phyloP scores from a whole-genome alignment of 148 eudicot genomes.

The Polygonum aviculare region DNA sequence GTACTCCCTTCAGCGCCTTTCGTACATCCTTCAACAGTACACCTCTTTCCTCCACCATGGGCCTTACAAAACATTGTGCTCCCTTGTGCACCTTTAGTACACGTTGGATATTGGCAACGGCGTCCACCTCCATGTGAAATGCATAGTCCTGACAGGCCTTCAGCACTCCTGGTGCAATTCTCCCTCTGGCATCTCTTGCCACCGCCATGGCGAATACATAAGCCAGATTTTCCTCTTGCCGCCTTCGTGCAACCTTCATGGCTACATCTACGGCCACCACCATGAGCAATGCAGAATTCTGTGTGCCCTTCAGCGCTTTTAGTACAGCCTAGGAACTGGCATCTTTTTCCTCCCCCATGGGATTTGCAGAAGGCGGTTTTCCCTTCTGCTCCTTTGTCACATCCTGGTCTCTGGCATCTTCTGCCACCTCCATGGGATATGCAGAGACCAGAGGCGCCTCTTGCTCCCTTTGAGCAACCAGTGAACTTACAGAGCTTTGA shows the following conservation, averaged over 20 bases:
- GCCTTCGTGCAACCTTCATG: constrained; percentile 74
- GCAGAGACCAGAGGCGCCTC: constrained; percentile 96
- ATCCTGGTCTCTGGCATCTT: constrained; percentile 82
- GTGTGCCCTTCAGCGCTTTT: constrained; percentile 81
- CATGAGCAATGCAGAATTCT: constrained; percentile 60
- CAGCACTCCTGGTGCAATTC: constrained; percentile 84
- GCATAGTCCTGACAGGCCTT: constrained; percentile 93
- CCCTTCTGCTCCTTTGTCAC: constrained; percentile 97
- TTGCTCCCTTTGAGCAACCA: constrained; percentile 88
- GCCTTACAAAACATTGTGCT: constrained; percentile 98
- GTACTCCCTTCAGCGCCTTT: constrained; percentile 99
- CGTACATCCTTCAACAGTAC: constrained; percentile 65
- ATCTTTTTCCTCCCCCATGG: constrained; percentile 94
- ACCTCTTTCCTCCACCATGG: constrained; percentile 95
- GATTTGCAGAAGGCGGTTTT: constrained; percentile 97
- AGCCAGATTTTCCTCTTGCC: constrained; percentile 87
- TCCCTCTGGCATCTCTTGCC: constrained; percentile 91
- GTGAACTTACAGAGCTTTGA: constrained; percentile 63
- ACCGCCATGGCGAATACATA: constrained; percentile 95
- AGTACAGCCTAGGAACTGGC: constrained; percentile 68
- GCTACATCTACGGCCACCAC: constrained; percentile 68
- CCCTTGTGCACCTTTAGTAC: constrained; percentile 94
- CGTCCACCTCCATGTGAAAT: constrained; percentile 99
- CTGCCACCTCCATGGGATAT: constrained; percentile 99
- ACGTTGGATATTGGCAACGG: constrained; percentile 67